phyloP scores from a whole-genome alignment of 2,329 filamentous ascomycete genomes.

The Ambrosiella beaveri region DNA sequence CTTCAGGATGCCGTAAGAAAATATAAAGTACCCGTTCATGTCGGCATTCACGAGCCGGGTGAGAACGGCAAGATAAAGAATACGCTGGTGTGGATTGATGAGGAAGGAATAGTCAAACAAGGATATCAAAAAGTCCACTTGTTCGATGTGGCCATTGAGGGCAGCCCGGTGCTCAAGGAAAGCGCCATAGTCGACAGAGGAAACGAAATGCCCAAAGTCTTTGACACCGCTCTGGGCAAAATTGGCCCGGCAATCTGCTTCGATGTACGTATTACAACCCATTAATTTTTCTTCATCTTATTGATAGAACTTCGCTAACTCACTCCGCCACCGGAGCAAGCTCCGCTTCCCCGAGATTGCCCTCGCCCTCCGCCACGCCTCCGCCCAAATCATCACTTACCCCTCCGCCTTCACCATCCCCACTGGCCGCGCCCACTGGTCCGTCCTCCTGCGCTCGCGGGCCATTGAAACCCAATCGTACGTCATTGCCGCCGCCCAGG shows the following conservation, averaged over 20 bases:
- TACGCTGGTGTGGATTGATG: constrained; percentile 31
- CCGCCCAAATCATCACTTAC: constrained; percentile 63
- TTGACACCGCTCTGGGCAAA: constrained; percentile 54
- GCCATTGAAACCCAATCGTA: constrained; percentile 83
- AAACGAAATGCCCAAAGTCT: constrained; percentile 35
- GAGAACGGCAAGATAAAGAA: constrained; percentile 26
- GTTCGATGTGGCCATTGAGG: constrained; percentile 48
- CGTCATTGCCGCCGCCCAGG: constrained; percentile 71
- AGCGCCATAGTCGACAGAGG: constrained; percentile 22
- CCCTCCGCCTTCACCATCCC: constrained; percentile 81
- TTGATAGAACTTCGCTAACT: neutral
- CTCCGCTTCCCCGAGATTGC: constrained; percentile 10
- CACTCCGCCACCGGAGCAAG: neutral
- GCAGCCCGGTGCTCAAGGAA: constrained; percentile 25
- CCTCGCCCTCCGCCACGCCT: constrained; percentile 22
- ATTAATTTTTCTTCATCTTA: neutral
- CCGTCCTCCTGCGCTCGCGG: constrained; percentile 55
- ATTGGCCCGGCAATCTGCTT: constrained; percentile 79
- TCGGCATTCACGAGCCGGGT: constrained; percentile 69
- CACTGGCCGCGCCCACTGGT: constrained; percentile 78
- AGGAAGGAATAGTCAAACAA: constrained; percentile 16
- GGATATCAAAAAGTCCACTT: constrained; percentile 78
- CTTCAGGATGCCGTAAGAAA: constrained; percentile 50
- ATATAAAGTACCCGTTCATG: constrained; percentile 55
- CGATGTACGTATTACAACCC: constrained; percentile 36